Evolutionary conservation across 139 green algal genomes (phyloP).

Genomic region (Chlorella vulgaris): DNA sequence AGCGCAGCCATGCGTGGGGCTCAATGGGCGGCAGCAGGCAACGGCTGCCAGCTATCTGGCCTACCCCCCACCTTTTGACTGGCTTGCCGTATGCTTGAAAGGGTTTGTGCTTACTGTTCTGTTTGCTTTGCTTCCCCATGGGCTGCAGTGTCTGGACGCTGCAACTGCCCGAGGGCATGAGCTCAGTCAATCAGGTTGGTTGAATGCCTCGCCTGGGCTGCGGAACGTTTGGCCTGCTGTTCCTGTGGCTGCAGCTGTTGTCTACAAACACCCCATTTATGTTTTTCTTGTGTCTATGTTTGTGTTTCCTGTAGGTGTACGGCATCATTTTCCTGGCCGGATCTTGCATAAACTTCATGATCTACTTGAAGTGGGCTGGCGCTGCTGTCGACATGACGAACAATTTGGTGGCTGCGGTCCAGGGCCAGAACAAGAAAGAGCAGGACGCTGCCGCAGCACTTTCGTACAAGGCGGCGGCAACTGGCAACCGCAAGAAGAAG

Average conservation of each 20-base stretch:
- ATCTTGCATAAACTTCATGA: too few relatives aligned
- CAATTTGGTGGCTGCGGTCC: background rate
- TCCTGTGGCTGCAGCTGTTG: too few relatives aligned
- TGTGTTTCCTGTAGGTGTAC: too few relatives aligned
- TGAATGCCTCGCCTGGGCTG: background rate
- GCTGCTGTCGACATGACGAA: slow-evolving; percentile 5
- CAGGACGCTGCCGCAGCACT: background rate
- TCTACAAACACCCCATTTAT: too few relatives aligned
- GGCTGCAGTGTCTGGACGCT: slow-evolving; percentile 21
- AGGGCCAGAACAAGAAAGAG: background rate
- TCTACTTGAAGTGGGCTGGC: slow-evolving; percentile 3
- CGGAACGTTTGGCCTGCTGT: too few relatives aligned
- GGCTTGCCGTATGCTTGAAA: too few relatives aligned
- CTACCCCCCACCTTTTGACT: too few relatives aligned
- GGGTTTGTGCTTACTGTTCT: too few relatives aligned
- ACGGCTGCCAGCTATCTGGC: background rate
- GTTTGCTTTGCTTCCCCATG: too few relatives aligned
- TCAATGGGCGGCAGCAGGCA: background rate
- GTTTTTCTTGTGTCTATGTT: too few relatives aligned
- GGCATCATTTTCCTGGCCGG: too few relatives aligned
- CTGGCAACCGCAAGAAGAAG: slow-evolving; percentile 4
- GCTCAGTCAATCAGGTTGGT: background rate
- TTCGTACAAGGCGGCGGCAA: background rate
- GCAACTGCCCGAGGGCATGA: background rate
- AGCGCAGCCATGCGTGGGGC: too few relatives aligned